Base-by-base conservation (phyloP, 768 basidiomycete species). In the Panellus pusillus region DNA sequence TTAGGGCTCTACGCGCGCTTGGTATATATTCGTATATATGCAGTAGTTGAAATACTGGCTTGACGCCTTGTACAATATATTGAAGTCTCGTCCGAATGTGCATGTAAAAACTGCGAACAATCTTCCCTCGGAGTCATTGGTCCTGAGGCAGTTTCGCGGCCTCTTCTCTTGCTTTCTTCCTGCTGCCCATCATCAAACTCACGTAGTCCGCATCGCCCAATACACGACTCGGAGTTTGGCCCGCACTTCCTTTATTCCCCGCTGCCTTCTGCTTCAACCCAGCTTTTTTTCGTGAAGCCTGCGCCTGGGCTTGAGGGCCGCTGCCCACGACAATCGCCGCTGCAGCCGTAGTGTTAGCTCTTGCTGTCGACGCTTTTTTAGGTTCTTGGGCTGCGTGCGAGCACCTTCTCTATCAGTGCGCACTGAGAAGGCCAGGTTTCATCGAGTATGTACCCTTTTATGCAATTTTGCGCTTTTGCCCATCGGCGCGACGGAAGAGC, bases 151-250 rank as follows among this genome's bases (percentile, higher is more conserved):
- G 65, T 60, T 87, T 91, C 39, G 73, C 65, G 7, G 85, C 87
- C 67, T 91, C 90, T 64, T 80, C 76, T 48, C 70, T 74, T 13
- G 83, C 87, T 64, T 80, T 87, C 62, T 78, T 76, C 55, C 89
- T 74, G n/a, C 87, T 75, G 15, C 89, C 88, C 76, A 84, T 74
- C 75, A 89, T 71, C 58, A 91, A 66, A 11, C 79, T 74, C 42
- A 92, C 83, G 64, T 91, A 92, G 67, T 92, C 90, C 28, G 85
- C 89, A 17, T 80, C 87, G 17, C 86, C 88, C 35, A 91, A 72
- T 3, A 91, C 77, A 47, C 66, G 77, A 0, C 70, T 75, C 13
- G 58, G 43, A 50, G 62, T 54, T 13, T 63, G 24, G 24, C 24
- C 24, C 24, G 24, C 47, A 3, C 40, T 61, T 47, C 54, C 57